Evolutionary conservation across 2,329 filamentous ascomycete species (phyloP).

Genomic region (Phaeomoniella chlamydospora): DNA sequence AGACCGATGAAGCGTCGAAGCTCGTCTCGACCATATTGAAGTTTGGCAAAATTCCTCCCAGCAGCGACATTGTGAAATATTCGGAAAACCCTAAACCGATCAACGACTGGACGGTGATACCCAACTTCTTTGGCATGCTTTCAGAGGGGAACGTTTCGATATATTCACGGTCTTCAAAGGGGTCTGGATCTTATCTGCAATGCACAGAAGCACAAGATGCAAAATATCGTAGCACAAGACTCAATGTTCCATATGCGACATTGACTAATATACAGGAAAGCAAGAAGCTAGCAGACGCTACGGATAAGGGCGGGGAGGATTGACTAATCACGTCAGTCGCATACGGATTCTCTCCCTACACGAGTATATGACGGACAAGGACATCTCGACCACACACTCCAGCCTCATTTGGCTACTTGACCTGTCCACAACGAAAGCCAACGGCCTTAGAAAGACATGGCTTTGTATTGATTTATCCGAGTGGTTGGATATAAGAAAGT

Average conservation of each 20-base stretch:
- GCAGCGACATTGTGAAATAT: not conserved
- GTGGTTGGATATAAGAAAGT: too few species aligned
- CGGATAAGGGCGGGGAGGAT: too few species aligned
- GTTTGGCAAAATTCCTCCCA: not conserved
- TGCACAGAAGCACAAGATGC: not conserved
- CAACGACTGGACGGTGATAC: not conserved
- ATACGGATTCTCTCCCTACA: too few species aligned
- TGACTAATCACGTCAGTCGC: too few species aligned
- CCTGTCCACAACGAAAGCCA: too few species aligned
- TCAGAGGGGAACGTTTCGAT: not conserved
- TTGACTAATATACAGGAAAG: not conserved
- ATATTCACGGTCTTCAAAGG: not conserved
- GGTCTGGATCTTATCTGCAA: not conserved
- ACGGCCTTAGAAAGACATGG: too few species aligned
- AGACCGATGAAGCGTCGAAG: not conserved
- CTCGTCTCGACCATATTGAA: not conserved
- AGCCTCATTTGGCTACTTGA: too few species aligned
- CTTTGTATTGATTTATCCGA: too few species aligned
- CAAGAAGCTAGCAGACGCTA: too few species aligned
- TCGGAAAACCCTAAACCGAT: not conserved
- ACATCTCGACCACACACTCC: too few species aligned
- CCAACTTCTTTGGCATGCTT: not conserved
- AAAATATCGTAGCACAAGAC: not conserved
- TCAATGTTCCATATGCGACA: not conserved
- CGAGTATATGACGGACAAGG: too few species aligned